Evolutionary conservation across 805 yeast genomes (phyloP), one percentile per base, ranked within the genome.

Genomic region (Candida multigemmis): DNA sequence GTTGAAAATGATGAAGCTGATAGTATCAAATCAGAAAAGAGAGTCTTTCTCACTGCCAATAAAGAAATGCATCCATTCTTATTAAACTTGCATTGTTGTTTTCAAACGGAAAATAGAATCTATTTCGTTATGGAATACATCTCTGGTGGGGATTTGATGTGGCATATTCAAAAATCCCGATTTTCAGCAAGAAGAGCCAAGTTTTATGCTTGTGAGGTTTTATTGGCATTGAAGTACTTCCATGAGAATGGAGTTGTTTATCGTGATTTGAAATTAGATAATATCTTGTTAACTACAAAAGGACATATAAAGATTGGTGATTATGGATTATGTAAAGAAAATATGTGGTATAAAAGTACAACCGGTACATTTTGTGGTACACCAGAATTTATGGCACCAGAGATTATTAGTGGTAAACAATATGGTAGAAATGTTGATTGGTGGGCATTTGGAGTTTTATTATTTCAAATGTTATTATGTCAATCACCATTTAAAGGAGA

Each of bases 311-410:
- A 91, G 59, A 76, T 91, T 42, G 98, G 93, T 16, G 99, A 91
- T 58, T 91, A 89, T 49, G 99, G 99, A 27, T 68, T 91, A 41
- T 91, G 99, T 68, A 91, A 91, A 53, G 97, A 86, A 42, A 81
- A 68, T 17, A 84, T 84, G 93, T 77, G 85, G 77, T 65, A 61
- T 48, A 86, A 85, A 8, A 74, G 70, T 40, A 84, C 87, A 12
- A 91, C 96, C 0, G 77, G 84, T 4, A 91, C 98, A 0, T 91
- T 89, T 62, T 91, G 98, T 64, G 98, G 99, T 42, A 91, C 99
- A 3, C 99, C 99, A 0, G 98, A 91, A 53, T 83, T 91, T 41
- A 91, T 91, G 95, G 99, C 98, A 1, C 99, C 99, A 0, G 99
- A 91, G 55, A 89, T 91, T 40, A 65, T 91, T 46, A 77, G 84